Evolutionary conservation across 2,329 filamentous ascomycete genomes (phyloP).

Genomic region (Dendryphion nanum): DNA sequence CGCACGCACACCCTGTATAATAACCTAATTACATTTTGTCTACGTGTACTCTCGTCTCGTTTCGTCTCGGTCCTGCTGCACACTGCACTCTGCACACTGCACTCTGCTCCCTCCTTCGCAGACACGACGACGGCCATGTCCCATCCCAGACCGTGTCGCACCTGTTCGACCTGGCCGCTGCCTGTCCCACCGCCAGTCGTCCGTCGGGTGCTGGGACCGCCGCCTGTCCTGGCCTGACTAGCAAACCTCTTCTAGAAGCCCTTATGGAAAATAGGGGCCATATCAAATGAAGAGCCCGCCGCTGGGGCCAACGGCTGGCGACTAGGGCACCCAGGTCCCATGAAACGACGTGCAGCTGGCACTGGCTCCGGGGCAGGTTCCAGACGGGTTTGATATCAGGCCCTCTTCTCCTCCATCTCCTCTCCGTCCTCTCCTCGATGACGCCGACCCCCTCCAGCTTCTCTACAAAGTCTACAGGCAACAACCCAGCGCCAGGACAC

Average conservation of each 20-base stretch:
- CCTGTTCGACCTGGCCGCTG: slow-evolving; percentile 23
- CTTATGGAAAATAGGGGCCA: slow-evolving; percentile 25
- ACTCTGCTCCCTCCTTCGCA: no score
- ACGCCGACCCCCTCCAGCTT: no score
- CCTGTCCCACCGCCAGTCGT: slow-evolving; percentile 12
- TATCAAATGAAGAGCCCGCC: slow-evolving; percentile 14
- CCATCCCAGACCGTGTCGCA: slow-evolving; percentile 9
- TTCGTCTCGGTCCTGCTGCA: no score
- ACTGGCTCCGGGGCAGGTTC: slow-evolving; percentile 7
- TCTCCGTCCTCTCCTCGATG: no score
- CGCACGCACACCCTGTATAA: no score
- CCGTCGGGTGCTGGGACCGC: slow-evolving; percentile 16
- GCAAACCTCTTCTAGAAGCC: slow-evolving; percentile 38
- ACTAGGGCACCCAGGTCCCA: not conserved
- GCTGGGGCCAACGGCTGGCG: slow-evolving; percentile 10
- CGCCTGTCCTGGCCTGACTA: slow-evolving; percentile 18
- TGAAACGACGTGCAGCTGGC: slow-evolving; percentile 24
- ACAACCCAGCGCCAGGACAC: no score
- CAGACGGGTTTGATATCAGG: not conserved
- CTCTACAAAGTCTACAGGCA: no score
- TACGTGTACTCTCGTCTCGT: no score
- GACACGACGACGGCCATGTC: no score
- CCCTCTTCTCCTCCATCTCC: no score
- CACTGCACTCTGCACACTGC: no score
- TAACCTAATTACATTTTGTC: no score